These are phyloP conservation scores for Metschnikowia kofuensis DNA, from an alignment of 805 yeast species.

Conservation along the genomic window DNA sequence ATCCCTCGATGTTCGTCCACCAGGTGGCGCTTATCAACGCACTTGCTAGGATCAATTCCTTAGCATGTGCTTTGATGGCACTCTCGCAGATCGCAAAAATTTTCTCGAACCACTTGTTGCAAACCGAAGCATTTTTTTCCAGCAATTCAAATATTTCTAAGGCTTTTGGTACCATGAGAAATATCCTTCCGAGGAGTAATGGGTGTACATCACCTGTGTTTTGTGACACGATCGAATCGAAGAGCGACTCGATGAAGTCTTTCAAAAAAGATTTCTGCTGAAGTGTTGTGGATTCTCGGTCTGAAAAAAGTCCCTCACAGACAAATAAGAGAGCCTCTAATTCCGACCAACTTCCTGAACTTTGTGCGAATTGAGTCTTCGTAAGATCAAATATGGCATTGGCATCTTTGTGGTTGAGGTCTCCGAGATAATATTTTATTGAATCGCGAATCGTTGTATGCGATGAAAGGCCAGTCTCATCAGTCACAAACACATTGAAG, in stretches of 20 bases:
- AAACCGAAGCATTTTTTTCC: constrained; percentile 27
- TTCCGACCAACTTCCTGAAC: constrained; percentile 22
- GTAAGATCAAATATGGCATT: constrained; percentile 6
- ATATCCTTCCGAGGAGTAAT: constrained; percentile 47
- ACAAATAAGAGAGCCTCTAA: constrained; percentile 43
- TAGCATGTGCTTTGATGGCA: no score
- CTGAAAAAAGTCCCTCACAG: constrained; percentile 41
- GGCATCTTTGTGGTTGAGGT: constrained; percentile 44
- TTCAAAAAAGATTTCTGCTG: constrained; percentile 16
- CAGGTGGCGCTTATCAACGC: constrained; percentile 53
- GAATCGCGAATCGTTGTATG: constrained; percentile 55
- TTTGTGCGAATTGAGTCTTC: neutral
- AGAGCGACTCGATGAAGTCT: constrained; percentile 8
- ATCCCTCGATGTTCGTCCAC: constrained; percentile 31
- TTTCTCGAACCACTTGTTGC: constrained; percentile 27
- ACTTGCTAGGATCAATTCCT: constrained; percentile 26
- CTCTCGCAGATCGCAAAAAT: constrained; percentile 1
- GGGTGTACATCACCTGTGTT: constrained; percentile 16
- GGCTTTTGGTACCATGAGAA: constrained; percentile 54
- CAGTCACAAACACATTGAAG: constrained; percentile 67
- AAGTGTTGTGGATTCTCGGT: constrained; percentile 30
- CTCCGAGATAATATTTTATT: constrained; percentile 53
- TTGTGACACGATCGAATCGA: neutral
- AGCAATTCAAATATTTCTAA: constrained; percentile 48
- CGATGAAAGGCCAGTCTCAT: constrained; percentile 66